Base-by-base conservation (phyloP, 2,329 filamentous ascomycete species). In the Didymella pomorum region DNA sequence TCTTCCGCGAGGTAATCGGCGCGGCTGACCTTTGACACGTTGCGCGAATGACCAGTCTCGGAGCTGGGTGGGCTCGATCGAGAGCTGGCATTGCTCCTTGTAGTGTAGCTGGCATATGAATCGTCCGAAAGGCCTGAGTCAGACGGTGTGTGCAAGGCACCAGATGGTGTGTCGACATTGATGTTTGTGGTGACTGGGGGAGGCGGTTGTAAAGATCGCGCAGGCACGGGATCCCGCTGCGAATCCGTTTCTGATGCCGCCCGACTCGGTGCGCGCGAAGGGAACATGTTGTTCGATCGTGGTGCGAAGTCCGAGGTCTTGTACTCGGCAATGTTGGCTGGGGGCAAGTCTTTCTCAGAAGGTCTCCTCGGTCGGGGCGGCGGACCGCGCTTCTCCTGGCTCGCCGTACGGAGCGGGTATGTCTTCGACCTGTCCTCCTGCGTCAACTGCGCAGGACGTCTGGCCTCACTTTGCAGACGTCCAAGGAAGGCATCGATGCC, bases 51-150 rank as follows among this genome's bases (percentile, higher is more conserved):
- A 23, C 69, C 70, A 20, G 65, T 67, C 44, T 73, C 75, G 7
- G 77, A 79, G 39, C 68, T 62, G 11, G 76, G 75, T 6, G 76
- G 75, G 46, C 75, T 79, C 41, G 76, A 79, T 55, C 70, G 69
- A 26, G 74, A 77, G 60, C 76, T 77, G 41, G 74, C 67, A 35
- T 61, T 62, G 58, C 75, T 78, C 44, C 71, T 65, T 45, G 70
- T 69, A 25, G 71, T 70, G 35, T 72, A 72, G 55, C 71, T 76
- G 6, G 70, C 67, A 16, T 70, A 71, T 2, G 77, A 78, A 48
- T 74, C 75, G 48, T 77, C 74, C 2, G 77, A 79, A n/a, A 72
- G 67, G 4, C 74, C 76, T 7, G 77, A 79, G 54, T 78, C 75
- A 8, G 74, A 78, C 31, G 76, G 75, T 18, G 75, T 76, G 51